Conservation (phyloP, 1,284 basidiomycete genomes). For the Meripilus lineatus region DNA sequence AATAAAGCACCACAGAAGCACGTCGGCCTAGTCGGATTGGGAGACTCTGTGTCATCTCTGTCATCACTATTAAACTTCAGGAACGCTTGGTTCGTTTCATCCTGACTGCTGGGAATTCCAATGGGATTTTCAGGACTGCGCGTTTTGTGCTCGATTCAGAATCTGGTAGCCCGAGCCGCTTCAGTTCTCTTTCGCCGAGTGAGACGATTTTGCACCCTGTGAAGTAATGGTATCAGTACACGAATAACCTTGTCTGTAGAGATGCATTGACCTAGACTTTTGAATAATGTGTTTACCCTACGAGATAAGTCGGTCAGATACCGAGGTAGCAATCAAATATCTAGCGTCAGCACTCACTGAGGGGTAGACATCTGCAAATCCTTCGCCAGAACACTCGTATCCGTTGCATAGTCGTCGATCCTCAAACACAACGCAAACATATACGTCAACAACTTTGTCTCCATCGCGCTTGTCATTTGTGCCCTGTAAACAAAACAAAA, state of each 20-base stretch:
- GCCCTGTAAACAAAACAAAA: conserved; percentile 35
- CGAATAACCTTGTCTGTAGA: background rate
- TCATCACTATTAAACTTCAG: no score
- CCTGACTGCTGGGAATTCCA: conserved; percentile 71
- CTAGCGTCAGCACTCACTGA: conserved; percentile 44
- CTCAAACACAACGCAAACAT: conserved; percentile 78
- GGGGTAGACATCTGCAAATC: conserved; percentile 63
- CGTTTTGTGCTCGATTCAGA: conserved; percentile 54
- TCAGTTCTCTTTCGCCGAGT: conserved; percentile 58
- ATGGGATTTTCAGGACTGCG: conserved; percentile 69
- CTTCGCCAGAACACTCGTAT: conserved; percentile 60
- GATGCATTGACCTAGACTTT: conserved; percentile 42
- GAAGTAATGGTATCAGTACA: conserved; percentile 10
- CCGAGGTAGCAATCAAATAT: background rate
- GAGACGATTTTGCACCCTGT: conserved; percentile 68
- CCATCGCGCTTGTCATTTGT: conserved; percentile 64
- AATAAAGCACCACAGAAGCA: no score
- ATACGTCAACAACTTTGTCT: conserved; percentile 74
- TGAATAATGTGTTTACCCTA: conserved; percentile 50
- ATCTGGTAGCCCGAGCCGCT: conserved; percentile 60
- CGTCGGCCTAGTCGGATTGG: no score
- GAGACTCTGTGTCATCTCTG: no score
- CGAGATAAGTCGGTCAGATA: background rate
- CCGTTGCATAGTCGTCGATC: conserved; percentile 71
- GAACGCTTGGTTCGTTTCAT: conserved; percentile 31